Evolutionary conservation across 192 early-diverging fungal species (phyloP).

Genomic region (Podochytrium sp.): DNA sequence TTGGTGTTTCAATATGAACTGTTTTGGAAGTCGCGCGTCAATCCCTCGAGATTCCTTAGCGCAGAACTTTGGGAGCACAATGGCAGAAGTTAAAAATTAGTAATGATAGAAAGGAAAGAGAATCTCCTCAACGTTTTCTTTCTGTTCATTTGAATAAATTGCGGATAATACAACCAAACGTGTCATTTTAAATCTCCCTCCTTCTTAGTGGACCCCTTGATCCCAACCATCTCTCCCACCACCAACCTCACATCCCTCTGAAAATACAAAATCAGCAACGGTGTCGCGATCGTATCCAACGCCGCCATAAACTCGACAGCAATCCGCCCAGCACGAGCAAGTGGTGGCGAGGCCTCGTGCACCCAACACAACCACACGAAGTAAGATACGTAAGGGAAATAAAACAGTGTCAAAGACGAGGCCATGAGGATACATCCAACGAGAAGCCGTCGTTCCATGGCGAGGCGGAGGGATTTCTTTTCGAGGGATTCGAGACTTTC

Average conservation of each 20-base stretch:
- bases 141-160: no score
- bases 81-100: no score
- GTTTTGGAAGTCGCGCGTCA: no score
- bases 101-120: no score
- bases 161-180: no score
- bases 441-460: not conserved
- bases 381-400: constrained; percentile 1
- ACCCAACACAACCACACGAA: not conserved
- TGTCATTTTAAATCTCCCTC: not conserved
- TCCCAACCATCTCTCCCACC: not conserved
- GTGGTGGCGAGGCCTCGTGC: not conserved
- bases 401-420: not conserved
- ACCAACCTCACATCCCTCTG: not conserved
- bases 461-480: not conserved
- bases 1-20: not conserved
- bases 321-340: not conserved
- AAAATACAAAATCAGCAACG: constrained; percentile 8
- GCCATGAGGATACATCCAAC: not conserved
- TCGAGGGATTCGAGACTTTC: not conserved
- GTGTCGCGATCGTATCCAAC: not conserved
- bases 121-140: no score
- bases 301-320: not conserved
- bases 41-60: no score
- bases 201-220: not conserved
- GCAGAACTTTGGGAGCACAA: no score